Conservation (phyloP, 148 eudicot genomes). For the Camellia granthamiana region DNA sequence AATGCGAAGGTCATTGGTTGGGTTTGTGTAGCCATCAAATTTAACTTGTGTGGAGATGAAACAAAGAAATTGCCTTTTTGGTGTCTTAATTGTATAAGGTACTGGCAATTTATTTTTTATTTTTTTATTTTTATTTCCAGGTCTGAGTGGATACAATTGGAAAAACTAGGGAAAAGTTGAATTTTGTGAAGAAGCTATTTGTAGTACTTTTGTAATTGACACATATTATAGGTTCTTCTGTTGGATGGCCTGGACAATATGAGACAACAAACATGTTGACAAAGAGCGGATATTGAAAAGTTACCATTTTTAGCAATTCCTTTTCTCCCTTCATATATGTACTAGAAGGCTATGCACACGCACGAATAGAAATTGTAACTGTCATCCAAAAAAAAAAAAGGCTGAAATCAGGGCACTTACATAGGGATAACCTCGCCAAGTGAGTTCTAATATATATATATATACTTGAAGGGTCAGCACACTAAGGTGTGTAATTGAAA, state of each 20-base stretch:
- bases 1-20: background rate
- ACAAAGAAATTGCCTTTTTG: background rate
- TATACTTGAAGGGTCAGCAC: too few species aligned
- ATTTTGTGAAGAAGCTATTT: background rate
- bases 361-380: too few species aligned
- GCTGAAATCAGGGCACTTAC: too few species aligned
- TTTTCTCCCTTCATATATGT: background rate
- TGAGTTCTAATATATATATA: too few species aligned
- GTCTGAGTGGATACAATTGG: background rate
- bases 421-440: too few species aligned
- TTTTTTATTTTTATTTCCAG: background rate
- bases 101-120: background rate
- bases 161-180: background rate
- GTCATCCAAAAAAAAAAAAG: too few species aligned
- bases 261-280: background rate
- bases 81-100: background rate
- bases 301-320: background rate
- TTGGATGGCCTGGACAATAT: background rate
- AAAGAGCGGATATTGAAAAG: background rate
- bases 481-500: too few species aligned
- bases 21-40: background rate
- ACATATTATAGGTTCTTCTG: background rate
- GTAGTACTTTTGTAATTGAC: background rate
- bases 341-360: too few species aligned
- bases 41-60: background rate